Base-by-base conservation (phyloP, 257 asterid species). In the Jaltomata sinuosa region DNA sequence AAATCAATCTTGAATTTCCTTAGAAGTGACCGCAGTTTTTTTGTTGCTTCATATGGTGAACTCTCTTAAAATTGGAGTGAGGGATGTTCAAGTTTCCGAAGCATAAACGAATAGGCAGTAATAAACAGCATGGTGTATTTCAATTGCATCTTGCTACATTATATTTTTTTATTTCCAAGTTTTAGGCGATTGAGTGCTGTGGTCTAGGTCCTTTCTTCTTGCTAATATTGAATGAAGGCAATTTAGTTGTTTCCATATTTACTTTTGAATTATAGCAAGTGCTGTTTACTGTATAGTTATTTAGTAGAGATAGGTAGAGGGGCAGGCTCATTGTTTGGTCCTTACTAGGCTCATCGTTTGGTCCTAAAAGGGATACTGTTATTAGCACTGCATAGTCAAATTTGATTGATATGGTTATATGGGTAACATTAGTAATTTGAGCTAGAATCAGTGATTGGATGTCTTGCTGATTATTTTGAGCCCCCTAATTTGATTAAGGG, bases 11-110 rank as follows among this genome's bases (percentile, higher is more conserved):
- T 14, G 3, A 64, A 8, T 38, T 22, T 45, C 80, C 12, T 45
- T 2, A 42, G 80, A 71, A 6, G 52, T 36, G 27, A 38, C 49
- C 34, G 11, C 55, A 12, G 5, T 22, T 22, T 40, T 42, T 42
- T 12, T 16, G 36, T 65, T 82, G 79, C 84, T 82, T 82, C 79
- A 16, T 47, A 82, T 82, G 65, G 84, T 82, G 62, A 81, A 16
- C 84, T 68, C 72, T 62, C 61, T 19, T 62, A 25, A 62, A 19
- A 22, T 12, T 38, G 34, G 12, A 36, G 38, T 62, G 84, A 42
- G 62, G 47, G 47, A 9, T 62, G 62, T 42, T 82, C 78, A 38
- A 62, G 84, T 62, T 82, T 82, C 84, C 84, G 62, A 61, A 82
- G 79, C 79, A 82, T 62, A 82, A 38, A 82, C 27, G 32, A 42